Evolutionary conservation across 345 rosid species (phyloP).

Genomic region (Salix udensis): DNA sequence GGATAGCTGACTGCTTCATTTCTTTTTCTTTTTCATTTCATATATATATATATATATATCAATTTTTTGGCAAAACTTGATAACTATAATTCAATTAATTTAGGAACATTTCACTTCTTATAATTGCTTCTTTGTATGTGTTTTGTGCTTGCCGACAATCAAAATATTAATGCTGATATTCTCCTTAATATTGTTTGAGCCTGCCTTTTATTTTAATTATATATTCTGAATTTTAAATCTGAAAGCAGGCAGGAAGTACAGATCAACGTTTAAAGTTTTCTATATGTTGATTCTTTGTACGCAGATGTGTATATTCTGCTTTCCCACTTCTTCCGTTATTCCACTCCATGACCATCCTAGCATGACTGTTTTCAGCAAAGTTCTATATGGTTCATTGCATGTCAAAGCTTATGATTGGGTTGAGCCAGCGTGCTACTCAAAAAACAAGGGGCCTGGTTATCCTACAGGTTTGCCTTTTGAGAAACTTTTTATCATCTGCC

Average conservation of each 20-base stretch:
- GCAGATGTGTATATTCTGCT: slow-evolving; percentile 96
- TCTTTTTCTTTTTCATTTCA: neutral
- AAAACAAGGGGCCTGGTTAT: slow-evolving; percentile 42
- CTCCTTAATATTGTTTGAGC: neutral
- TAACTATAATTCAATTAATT: neutral
- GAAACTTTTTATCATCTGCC: slow-evolving; percentile 6
- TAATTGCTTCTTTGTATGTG: neutral
- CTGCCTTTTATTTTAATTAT: neutral
- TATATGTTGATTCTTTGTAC: slow-evolving; percentile 10
- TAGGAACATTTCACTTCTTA: neutral
- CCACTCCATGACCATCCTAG: slow-evolving; percentile 96
- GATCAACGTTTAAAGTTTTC: neutral
- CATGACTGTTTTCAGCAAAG: slow-evolving; percentile 89
- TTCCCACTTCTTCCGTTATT: slow-evolving; percentile 90
- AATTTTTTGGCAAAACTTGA: neutral
- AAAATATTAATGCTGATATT: neutral
- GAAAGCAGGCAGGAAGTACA: neutral
- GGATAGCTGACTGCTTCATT: neutral
- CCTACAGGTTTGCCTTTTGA: slow-evolving; percentile 36
- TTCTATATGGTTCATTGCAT: slow-evolving; percentile 89
- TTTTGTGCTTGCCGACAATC: neutral
- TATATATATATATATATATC: neutral
- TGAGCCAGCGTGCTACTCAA: slow-evolving; percentile 60
- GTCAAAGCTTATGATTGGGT: slow-evolving; percentile 96
- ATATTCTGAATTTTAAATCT: neutral